A percentile compares a stretch with the other conserved stretches of the same genome.
Conservation (phyloP, 2,329 filamentous ascomycete genomes). For the Sclerotinia trifoliorum region DNA sequence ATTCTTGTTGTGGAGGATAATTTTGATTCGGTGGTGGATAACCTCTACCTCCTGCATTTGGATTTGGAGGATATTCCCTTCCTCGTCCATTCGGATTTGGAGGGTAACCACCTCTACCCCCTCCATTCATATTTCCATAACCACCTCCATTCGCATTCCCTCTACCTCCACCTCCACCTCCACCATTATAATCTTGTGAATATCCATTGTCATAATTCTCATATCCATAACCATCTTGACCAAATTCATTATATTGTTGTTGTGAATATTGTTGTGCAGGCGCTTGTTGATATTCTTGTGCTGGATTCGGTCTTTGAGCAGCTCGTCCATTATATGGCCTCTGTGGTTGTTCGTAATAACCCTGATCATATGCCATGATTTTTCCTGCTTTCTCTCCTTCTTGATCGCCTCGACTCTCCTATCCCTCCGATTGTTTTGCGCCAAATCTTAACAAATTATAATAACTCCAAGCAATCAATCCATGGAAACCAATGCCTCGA, state of each 20-base stretch:
- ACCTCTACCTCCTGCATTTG: constrained; percentile 24
- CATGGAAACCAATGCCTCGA: not conserved
- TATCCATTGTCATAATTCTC: constrained; percentile 35
- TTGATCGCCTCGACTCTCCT: not conserved
- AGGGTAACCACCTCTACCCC: constrained; percentile 29
- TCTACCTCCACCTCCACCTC: constrained; percentile 33
- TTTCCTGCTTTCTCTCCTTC: not conserved
- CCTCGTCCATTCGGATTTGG: constrained; percentile 36
- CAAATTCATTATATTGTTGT: constrained; percentile 49
- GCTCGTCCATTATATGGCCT: constrained; percentile 37
- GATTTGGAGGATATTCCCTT: constrained; percentile 25
- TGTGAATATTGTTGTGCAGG: constrained; percentile 58
- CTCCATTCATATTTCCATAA: constrained; percentile 28
- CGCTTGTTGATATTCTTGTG: constrained; percentile 35
- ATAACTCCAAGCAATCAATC: not conserved
- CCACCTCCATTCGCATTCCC: constrained; percentile 22
- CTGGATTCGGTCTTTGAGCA: constrained; percentile 33
- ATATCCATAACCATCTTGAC: constrained; percentile 37
- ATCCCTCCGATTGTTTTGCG: not conserved
- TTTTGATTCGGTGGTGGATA: constrained; percentile 36
- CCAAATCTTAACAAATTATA: constrained; percentile 7
- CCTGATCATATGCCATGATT: constrained; percentile 40
- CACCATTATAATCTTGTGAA: constrained; percentile 33
- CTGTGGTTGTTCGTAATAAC: constrained; percentile 36
- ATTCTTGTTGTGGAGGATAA: constrained; percentile 36